These are phyloP conservation scores for Hypholoma fasciculare DNA, from an alignment of 768 basidiomycete species.

Conservation along the genomic window DNA sequence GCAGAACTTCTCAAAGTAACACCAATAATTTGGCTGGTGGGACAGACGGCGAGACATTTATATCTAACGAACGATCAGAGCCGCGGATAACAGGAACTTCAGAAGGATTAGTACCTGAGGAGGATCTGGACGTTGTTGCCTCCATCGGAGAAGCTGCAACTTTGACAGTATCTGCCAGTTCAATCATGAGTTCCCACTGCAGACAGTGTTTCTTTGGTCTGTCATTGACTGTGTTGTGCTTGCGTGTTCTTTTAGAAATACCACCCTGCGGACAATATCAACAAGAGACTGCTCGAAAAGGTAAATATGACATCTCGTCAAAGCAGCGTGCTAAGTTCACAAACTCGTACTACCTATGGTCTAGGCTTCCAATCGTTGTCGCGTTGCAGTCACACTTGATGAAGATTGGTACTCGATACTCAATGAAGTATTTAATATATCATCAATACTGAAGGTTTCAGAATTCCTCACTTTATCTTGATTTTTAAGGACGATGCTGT, in stretches of 20 bases:
- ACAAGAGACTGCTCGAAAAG: not conserved
- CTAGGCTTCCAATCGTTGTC: not conserved
- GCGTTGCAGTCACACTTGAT: not conserved
- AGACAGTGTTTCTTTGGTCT: too few species aligned
- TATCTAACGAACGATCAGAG: too few species aligned
- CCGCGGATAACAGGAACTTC: not conserved
- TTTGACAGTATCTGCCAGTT: not conserved
- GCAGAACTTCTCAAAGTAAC: not conserved
- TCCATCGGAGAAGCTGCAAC: too few species aligned
- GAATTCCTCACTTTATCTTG: not conserved
- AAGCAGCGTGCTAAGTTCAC: too few species aligned
- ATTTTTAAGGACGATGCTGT: not conserved
- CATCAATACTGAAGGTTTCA: not conserved
- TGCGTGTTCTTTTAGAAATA: not conserved
- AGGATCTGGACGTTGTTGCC: too few species aligned
- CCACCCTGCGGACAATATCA: not conserved
- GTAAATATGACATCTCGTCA: not conserved
- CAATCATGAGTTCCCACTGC: not conserved
- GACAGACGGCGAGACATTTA: not conserved
- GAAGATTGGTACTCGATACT: constrained; percentile 1
- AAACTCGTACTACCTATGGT: too few species aligned
- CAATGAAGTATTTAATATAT: not conserved
- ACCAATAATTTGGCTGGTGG: too few species aligned
- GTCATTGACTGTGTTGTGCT: not conserved
- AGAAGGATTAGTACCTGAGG: too few species aligned